Evolutionary conservation across 106 monocot species (phyloP), one percentile per base, ranked within the genome.

Genomic region (Posidonia australis): DNA sequence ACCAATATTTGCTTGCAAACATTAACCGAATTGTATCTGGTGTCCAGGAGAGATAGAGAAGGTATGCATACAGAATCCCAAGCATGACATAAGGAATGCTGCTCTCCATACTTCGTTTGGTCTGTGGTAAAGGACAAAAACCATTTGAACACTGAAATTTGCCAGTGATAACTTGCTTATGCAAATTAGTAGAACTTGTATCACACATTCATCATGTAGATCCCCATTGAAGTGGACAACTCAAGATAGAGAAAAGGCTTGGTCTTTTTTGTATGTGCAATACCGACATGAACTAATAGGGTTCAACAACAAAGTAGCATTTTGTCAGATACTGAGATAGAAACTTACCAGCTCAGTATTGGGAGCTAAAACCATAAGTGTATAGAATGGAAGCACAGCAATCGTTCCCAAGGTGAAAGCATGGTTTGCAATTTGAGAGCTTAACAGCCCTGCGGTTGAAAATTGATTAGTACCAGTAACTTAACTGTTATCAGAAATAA

Each of bases 361-460:
- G 41, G 90, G 96, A 22, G 87, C 91, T 44, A 88, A 29, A 83
- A 98, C 77, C 96, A 98, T 98, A 23, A 98, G 74, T 24, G 82
- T 76, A 58, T 98, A 98, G 74, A 98, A 98, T 21, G 96, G 96
- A 73, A 98, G 86, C 24, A 98, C 96, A 31, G 85, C 87, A 72
- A 91, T 56, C 5, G 96, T 98, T 74, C 87, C 90, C 69, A 67
- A 76, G 29, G 89, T 93, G 74, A 93, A 98, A 67, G 89, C 93
- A 78, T 44, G 71, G 65, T 72, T 76, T 24, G 96, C 96, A 68
- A 90, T 79, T 63, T 98, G 82, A 21, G 90, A 76, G 58, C 72
- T 81, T 47, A 73, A 43, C n/a, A 94, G 10, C 77, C 78, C 93
- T 94, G 81, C 54, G 26, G 36, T 25, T 10, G 24, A 16, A 57